Evolutionary conservation across 2,329 filamentous ascomycete species (phyloP).

Genomic region (Cercospora zeae-maydis): DNA sequence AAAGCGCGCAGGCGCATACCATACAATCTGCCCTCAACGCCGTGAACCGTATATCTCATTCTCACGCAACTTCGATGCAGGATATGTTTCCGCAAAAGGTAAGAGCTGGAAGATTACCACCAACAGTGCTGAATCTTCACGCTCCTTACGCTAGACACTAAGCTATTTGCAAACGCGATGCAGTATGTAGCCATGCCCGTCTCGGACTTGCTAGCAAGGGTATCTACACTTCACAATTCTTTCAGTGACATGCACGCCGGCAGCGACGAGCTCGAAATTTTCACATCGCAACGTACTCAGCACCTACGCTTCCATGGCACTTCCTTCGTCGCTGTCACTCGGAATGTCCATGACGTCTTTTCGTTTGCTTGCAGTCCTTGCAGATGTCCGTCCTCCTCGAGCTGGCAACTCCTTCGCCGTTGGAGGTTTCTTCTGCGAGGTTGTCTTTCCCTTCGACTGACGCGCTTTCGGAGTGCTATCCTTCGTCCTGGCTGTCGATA

Average conservation of each 20-base stretch:
- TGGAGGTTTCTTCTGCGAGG: constrained; percentile 14
- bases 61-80: too few relatives aligned
- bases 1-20: too few relatives aligned
- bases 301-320: constrained; percentile 22
- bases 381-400: constrained; percentile 13
- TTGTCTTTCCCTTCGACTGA: constrained; percentile 5
- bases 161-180: background rate
- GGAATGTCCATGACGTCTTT: constrained; percentile 28
- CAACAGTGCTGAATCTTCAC: background rate
- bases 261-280: background rate
- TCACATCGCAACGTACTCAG: background rate
- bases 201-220: background rate
- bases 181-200: background rate
- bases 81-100: too few relatives aligned
- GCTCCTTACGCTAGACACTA: constrained; percentile 5
- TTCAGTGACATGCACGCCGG: background rate
- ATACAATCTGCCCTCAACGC: too few relatives aligned
- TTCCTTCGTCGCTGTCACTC: constrained; percentile 27
- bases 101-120: too few relatives aligned
- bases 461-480: background rate
- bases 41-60: too few relatives aligned
- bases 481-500: background rate
- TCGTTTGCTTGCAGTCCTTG: constrained; percentile 23
- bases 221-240: constrained; percentile 4
- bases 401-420: constrained; percentile 20